Evolutionary conservation across 2,329 filamentous ascomycete species (phyloP).

Genomic region (Aspergillus costaricaensis): DNA sequence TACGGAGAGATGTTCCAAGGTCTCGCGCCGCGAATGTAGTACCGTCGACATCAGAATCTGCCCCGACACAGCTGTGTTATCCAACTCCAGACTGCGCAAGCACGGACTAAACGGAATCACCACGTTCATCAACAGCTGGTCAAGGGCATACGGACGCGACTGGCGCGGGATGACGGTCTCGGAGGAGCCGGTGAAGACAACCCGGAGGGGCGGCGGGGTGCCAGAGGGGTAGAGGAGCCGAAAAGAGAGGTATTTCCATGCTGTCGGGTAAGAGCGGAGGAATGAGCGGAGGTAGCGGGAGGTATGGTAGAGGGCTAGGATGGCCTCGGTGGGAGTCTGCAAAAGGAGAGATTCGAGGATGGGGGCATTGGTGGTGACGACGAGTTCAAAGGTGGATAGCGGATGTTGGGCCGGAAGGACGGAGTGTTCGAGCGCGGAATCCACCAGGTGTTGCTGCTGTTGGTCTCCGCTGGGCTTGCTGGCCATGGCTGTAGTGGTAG

Average conservation of each 20-base stretch:
- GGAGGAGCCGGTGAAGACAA: conserved; percentile 34
- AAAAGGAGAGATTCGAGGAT: conserved; percentile 61
- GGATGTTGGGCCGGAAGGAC: conserved; percentile 28
- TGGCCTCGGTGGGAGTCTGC: conserved; percentile 57
- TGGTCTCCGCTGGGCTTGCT: conserved; percentile 17
- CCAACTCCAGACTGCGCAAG: conserved; percentile 59
- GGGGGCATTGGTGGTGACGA: conserved; percentile 59
- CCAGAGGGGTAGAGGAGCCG: conserved; percentile 50
- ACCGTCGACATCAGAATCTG: conserved; percentile 58
- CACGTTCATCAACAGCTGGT: conserved; percentile 58
- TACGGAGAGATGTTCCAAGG: conserved; percentile 61
- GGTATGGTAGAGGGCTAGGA: conserved; percentile 61
- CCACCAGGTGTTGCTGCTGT: conserved; percentile 28
- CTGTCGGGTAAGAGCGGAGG: conserved; percentile 58
- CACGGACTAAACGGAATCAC: conserved; percentile 59
- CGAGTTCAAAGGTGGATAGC: conserved; percentile 54
- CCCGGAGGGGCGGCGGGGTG: conserved; percentile 34
- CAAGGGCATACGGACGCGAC: conserved; percentile 60
- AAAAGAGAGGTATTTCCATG: conserved; percentile 63
- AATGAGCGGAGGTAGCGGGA: conserved; percentile 58
- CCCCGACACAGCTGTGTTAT: conserved; percentile 63
- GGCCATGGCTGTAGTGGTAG: background rate
- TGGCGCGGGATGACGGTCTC: conserved; percentile 46
- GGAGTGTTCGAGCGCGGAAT: conserved; percentile 28
- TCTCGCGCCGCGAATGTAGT: conserved; percentile 55